Evolutionary conservation across 2,329 filamentous ascomycete species (phyloP).

Genomic region (Cordyceps pruinosa): DNA sequence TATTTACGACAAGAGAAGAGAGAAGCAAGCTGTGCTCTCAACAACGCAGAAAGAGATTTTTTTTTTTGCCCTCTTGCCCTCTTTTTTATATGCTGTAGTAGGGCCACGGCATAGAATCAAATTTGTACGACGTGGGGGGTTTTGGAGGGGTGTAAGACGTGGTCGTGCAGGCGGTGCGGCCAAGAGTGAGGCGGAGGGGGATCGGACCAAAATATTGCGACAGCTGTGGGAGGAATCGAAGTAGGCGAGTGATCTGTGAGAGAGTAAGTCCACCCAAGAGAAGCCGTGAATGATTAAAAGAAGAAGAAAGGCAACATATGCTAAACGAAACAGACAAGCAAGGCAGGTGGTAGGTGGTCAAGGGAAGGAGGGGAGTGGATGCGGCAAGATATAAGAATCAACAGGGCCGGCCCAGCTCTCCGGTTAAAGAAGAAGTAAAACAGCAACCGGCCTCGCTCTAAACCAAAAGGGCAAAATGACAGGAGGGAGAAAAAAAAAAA

Average conservation of each 20-base stretch:
- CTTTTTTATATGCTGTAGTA: background rate
- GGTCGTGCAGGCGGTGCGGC: constrained; percentile 2
- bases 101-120: background rate
- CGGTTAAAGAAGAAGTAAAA: background rate
- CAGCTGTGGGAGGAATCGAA: background rate
- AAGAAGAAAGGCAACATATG: background rate
- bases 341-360: background rate
- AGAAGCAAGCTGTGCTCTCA: background rate
- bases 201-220: background rate
- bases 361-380: background rate
- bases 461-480: background rate
- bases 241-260: background rate
- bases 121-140: background rate
- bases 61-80: background rate
- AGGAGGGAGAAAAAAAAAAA: background rate
- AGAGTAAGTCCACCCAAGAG: background rate
- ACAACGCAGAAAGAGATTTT: background rate
- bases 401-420: constrained; percentile 5
- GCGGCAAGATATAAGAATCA: constrained; percentile 13
- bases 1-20: background rate
- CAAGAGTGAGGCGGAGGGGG: background rate
- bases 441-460: background rate
- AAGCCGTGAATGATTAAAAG: background rate
- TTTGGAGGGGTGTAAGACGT: constrained; percentile 6
- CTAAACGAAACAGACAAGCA: background rate